Base-by-base conservation (phyloP, 2,329 filamentous ascomycete genomes). In the Fusarium sarcochroum region DNA sequence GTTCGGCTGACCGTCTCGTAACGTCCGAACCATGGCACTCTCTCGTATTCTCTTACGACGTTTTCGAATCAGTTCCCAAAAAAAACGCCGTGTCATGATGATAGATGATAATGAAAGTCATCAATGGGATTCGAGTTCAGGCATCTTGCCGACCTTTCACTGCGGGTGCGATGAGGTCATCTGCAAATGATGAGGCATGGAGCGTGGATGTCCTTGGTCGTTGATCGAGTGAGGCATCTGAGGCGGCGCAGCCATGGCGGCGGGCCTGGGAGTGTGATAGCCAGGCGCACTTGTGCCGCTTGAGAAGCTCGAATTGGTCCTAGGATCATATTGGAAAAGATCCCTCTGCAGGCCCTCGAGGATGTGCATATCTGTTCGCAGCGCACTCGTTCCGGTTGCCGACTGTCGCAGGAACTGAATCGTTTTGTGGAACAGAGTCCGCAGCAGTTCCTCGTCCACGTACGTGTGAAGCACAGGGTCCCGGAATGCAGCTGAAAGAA, bases 401-500 rank as follows among this genome's bases (percentile, higher is more conserved):
- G 92, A 89, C 58, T 91, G 84, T 45, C 86, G 81, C 51, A 98
- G 85, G 76, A 98, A 95, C 4, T 80, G 78, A 66, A 97, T 93
- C 0, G 95, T 98, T 64, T 88, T 89, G 40, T 83, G 76, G 58
- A 97, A 89, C 0, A 97, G 85, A 2, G 78, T 76, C 44, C 85
- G 81, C 9, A 97, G 81, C 4, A 82, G 79, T 1, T 84, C 77
- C 47, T 81, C 79, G 5, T 88, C 78, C 20, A 97, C 85, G 30
- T 89, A 86, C 7, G 81, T 77, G 7, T 80, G 80, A 2, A 97
- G 85, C 25, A 85, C 80, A 6, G 83, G 85, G 46, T 95, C 92
- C 65, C 86, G 87, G 79, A 89, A 94, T 5, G 91, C 92, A 2
- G 95, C 94, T 25, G 93, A 89, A 4, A 99, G 87, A n/a, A 97